Base-by-base conservation (phyloP, 257 asterid species). In the Asclepias syriaca region DNA sequence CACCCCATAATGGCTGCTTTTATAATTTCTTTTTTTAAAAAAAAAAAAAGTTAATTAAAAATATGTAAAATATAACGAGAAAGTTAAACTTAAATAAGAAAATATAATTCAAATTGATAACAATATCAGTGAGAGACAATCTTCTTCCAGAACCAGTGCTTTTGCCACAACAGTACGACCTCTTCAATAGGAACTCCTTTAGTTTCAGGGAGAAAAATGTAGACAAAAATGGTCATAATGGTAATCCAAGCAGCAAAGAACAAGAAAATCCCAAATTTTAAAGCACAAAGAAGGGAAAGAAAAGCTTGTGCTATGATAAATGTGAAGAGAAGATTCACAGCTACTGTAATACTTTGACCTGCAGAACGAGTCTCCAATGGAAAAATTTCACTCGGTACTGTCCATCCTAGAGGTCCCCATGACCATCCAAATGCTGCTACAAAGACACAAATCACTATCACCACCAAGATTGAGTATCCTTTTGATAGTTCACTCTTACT, bases 371-470 rank as follows among this genome's bases (percentile, higher is more conserved):
- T 79, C 65, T 82, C 78, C 27, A 82, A 34, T 12, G 84, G 82
- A 65, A 82, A 82, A 10, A 79, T 77, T 46, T 82, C 86, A 51
- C 86, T 82, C 0, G 84, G 86, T 11, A 82, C 76, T 0, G 86
- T 82, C 86, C 84, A 82, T 2, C 86, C 84, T 1, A 82, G 79
- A 1, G 84, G 84, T 0, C 84, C 86, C 86, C 86, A 82, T 18
- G 86, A 79, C 81, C 83, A 71, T 72, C 76, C 80, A 15, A 72
- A 77, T 3, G 76, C 80, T 6, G 72, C 80, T 9, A 76, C 80
- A 15, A 76, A 76, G 16, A 70, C 68, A 68, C 80, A 76, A 29
- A 76, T 54, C n/a, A 76, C 61, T 11, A 71, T 72, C 76, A 76
- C 76, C 61, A 76, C 75, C 29, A 76, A 45, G 15, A 70, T 43